Evolutionary conservation across 805 yeast genomes (phyloP), one percentile per base, ranked within the genome.

Genomic region (Metschnikowia drakensbergensis): DNA sequence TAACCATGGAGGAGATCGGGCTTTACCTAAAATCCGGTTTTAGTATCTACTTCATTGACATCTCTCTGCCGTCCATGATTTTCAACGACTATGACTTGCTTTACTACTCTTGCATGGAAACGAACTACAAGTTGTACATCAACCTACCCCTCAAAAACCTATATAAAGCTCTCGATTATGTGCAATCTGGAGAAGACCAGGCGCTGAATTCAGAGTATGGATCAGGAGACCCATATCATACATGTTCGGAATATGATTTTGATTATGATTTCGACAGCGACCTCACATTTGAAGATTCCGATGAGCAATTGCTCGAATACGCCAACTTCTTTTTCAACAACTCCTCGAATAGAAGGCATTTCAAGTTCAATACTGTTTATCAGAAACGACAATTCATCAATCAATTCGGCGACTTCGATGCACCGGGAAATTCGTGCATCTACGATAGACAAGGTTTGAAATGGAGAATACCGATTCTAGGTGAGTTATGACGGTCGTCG

Each of bases 1-100:
- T 80, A 32, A 61, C 67, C 0, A 73, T 82, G 75, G 84, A 80
- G 52, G 87, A 82, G 53, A 70, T 76, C 3, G 86, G 86, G 0
- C 59, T 76, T 25, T 76, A 73, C 51, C 53, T 77, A 25, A 83
- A 82, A 59, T 69, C 78, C 0, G 82, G 83, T 2, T 73, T 81
- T 49, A 62, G 73, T 32, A 68, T 77, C 5, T 68, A 60, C 38
- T 76, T 72, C 56, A 63, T 77, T 35, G 80, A 77, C 50, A 59
- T 73, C 5, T 62, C 72, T 8, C 74, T 66, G 53, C 75, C 74
- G 3, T 66, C 75, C 3, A 44, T 65, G 41, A 56, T 73, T 23
- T 69, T 69, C 55, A 73, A 73, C 53, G 75, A 72, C 37, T 73
- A 59, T 48, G 76, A 72, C 43, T 54, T 72, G n/a, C 60, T 72